phyloP scores from a whole-genome alignment of 208 protist genomes.

The Trypanosoma mega region DNA sequence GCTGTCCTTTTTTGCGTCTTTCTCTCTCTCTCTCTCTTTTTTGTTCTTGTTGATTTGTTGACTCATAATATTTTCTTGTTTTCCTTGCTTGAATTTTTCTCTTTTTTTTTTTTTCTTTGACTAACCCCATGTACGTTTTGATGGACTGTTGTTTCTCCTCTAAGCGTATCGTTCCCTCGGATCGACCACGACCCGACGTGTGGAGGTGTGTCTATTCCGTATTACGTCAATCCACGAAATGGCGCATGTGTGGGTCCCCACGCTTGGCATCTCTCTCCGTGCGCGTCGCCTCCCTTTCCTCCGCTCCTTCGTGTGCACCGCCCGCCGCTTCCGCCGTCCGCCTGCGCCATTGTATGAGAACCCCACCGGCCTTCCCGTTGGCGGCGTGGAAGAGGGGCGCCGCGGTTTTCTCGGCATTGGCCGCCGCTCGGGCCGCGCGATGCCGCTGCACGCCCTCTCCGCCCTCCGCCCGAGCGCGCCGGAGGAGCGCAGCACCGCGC shows the following conservation, averaged over 20 bases:
- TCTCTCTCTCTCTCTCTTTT: conserved; percentile 9
- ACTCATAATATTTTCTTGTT: not conserved
- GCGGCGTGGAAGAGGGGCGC: conserved; percentile 23
- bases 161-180: too few species aligned
- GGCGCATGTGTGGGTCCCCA: conserved; percentile 30
- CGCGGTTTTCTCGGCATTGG: conserved; percentile 33
- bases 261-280: conserved; percentile 24
- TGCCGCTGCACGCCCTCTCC: conserved; percentile 28
- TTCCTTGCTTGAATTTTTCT: not conserved
- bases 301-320: too few species aligned
- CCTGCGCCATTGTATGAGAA: conserved; percentile 9
- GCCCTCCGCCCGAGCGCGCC: conserved; percentile 6
- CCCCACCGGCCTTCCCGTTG: conserved; percentile 17
- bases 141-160: too few species aligned
- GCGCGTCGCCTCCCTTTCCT: conserved; percentile 4
- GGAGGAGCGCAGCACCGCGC: conserved; percentile 34
- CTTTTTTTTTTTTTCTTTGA: conserved; percentile 18
- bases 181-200: too few species aligned
- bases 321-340: too few species aligned
- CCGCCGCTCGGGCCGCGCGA: conserved; percentile 12
- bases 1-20: not conserved
- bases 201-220: conserved; percentile 1
- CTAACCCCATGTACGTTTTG: too few species aligned
- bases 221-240: too few species aligned
- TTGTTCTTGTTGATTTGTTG: not conserved